These are phyloP conservation scores for Rhododendron molle DNA, from an alignment of 148 eudicot genomes.

Conservation along the genomic window DNA sequence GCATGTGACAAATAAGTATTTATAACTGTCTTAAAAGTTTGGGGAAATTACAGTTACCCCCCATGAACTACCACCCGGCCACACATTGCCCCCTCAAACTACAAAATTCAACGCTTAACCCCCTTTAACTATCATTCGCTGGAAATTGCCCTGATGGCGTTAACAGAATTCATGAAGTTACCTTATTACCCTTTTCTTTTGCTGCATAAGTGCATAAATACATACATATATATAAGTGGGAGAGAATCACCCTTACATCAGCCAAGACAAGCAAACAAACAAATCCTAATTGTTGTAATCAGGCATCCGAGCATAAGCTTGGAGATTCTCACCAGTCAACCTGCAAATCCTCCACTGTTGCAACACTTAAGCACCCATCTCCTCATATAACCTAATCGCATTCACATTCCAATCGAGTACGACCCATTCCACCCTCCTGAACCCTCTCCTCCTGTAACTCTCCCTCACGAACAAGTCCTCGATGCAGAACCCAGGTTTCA, in stretches of 20 bases:
- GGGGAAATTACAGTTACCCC: no score
- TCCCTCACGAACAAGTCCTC: conserved; percentile 82
- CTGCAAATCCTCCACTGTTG: conserved; percentile 76
- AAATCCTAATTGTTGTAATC: neutral
- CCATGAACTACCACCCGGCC: no score
- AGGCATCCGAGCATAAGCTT: conserved; percentile 29
- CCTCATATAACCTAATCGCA: conserved; percentile 68
- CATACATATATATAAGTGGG: no score
- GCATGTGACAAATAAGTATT: neutral
- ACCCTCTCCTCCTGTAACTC: conserved; percentile 60
- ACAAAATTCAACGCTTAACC: no score
- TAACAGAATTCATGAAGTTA: no score
- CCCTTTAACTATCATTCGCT: no score
- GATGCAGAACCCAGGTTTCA: conserved; percentile 70
- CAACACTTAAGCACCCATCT: conserved; percentile 71
- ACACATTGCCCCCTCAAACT: no score
- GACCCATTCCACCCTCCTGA: conserved; percentile 80
- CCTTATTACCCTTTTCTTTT: no score
- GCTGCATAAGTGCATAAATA: no score
- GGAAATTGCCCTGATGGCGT: no score
- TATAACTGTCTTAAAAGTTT: neutral
- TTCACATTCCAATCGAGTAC: conserved; percentile 85
- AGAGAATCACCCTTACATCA: no score
- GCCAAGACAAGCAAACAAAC: neutral
- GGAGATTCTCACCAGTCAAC: conserved; percentile 61